phyloP scores from a whole-genome alignment of 805 yeast species.

The Candida hungchunana region DNA sequence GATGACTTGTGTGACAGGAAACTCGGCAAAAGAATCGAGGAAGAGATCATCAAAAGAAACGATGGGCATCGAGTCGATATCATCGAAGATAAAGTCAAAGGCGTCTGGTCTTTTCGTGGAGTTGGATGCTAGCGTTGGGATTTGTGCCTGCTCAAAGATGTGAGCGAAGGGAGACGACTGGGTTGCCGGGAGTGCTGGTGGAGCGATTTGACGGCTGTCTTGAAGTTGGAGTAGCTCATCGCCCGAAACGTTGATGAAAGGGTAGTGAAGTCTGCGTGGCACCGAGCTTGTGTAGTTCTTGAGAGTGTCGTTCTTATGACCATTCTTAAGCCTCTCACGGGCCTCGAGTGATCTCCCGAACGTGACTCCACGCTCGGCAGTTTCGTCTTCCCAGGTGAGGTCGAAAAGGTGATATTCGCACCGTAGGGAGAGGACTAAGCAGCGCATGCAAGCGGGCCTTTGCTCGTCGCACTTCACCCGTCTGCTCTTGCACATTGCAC shows the following conservation, averaged over 20 bases:
- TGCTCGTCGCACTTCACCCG: slow-evolving; percentile 44
- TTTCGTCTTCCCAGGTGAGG: slow-evolving; percentile 36
- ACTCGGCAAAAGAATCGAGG: slow-evolving; percentile 21
- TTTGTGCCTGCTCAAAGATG: slow-evolving; percentile 16
- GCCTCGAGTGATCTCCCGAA: slow-evolving; percentile 34
- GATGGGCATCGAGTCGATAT: slow-evolving; percentile 8
- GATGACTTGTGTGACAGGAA: slow-evolving; percentile 16
- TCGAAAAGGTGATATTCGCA: slow-evolving; percentile 20
- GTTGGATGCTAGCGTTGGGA: slow-evolving; percentile 14
- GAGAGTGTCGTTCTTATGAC: background rate
- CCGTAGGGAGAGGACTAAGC: slow-evolving; percentile 25
- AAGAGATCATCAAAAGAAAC: slow-evolving; percentile 20
- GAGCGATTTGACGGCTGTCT: slow-evolving; percentile 9
- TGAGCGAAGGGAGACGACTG: slow-evolving; percentile 4
- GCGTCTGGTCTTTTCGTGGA: slow-evolving; percentile 10
- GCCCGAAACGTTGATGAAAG: slow-evolving; percentile 11
- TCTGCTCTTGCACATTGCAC: slow-evolving; percentile 45
- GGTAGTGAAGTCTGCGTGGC: slow-evolving; percentile 11
- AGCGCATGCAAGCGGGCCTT: slow-evolving; percentile 31
- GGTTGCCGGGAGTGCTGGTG: background rate
- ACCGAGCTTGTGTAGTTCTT: slow-evolving; percentile 8
- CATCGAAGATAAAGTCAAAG: slow-evolving; percentile 17
- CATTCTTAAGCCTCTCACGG: slow-evolving; percentile 8
- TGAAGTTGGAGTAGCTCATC: slow-evolving; percentile 7
- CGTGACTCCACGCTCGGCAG: slow-evolving; percentile 30